phyloP scores from a whole-genome alignment of 2,329 filamentous ascomycete species.

The Cadophora malorum region DNA sequence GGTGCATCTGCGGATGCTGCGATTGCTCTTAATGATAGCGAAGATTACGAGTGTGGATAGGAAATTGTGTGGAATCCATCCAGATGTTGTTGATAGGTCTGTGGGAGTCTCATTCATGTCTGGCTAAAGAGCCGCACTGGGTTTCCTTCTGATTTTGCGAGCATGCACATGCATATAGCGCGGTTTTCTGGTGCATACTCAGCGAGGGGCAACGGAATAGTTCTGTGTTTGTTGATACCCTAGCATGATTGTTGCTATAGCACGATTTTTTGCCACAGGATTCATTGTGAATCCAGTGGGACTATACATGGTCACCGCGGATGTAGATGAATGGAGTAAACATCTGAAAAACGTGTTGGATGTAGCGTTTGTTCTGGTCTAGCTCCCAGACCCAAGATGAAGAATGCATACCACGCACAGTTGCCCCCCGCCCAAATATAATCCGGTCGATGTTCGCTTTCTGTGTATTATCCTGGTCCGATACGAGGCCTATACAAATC shows the following conservation, averaged over 20 bases:
- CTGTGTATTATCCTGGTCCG: slow-evolving; percentile 32
- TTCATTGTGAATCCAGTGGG: not conserved
- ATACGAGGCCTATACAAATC: slow-evolving; percentile 31
- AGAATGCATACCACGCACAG: not conserved
- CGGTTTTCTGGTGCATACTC: not conserved
- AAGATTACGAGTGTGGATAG: not conserved
- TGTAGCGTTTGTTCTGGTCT: not conserved
- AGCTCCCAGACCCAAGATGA: not conserved
- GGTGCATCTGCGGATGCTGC: not conserved
- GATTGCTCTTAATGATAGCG: not conserved
- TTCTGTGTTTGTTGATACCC: slow-evolving; percentile 2
- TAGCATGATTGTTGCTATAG: not conserved
- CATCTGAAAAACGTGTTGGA: not conserved
- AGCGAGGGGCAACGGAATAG: not conserved
- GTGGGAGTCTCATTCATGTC: not conserved
- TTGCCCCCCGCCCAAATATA: not conserved
- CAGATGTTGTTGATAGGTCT: not conserved
- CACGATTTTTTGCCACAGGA: not conserved
- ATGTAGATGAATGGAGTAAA: not conserved
- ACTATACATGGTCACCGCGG: not conserved
- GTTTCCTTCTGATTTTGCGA: not conserved
- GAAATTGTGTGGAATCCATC: not conserved
- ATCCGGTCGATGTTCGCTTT: not conserved
- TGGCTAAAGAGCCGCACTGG: not conserved
- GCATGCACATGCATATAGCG: not conserved